Percentiles rank a stretch among this genome's conserved stretches.
phyloP scores from a whole-genome alignment of 1,139 yeast genomes.

The Pneumocystis canis region DNA sequence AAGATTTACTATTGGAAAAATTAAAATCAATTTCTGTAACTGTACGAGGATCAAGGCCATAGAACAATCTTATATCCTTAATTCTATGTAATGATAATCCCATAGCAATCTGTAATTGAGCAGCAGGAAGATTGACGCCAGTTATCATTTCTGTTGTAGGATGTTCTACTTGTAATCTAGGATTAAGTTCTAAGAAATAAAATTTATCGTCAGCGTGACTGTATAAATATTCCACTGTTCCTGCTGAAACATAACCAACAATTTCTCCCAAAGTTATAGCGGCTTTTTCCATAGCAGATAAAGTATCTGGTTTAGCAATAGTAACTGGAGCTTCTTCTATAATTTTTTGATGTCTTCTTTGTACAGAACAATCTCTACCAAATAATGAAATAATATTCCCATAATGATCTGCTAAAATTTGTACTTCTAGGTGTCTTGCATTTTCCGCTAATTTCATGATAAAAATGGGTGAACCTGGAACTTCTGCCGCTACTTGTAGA shows the following conservation, averaged over 20 bases:
- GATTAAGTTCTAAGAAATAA: slow-evolving; percentile 89
- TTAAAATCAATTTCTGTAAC: slow-evolving; percentile 83
- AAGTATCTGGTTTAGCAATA: slow-evolving; percentile 73
- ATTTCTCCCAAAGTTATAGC: slow-evolving; percentile 92
- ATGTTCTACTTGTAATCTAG: slow-evolving; percentile 97
- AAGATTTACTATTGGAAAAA: slow-evolving; percentile 57
- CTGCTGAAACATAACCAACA: slow-evolving; percentile 96
- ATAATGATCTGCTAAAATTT: slow-evolving; percentile 84
- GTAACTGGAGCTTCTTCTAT: slow-evolving; percentile 97
- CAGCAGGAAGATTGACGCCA: slow-evolving; percentile 94
- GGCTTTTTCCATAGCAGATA: slow-evolving; percentile 83
- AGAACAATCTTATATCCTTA: slow-evolving; percentile 76
- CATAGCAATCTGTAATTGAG: slow-evolving; percentile 97
- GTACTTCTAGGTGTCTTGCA: slow-evolving; percentile 93
- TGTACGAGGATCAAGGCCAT: slow-evolving; percentile 92
- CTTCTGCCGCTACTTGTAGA: slow-evolving; percentile 83
- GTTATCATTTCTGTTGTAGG: slow-evolving; percentile 99
- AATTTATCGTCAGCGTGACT: slow-evolving; percentile 88
- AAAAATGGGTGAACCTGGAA: slow-evolving; percentile 91
- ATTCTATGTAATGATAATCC: slow-evolving; percentile 95
- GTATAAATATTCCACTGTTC: slow-evolving; percentile 93
- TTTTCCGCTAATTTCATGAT: slow-evolving; percentile 90
- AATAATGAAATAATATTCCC: slow-evolving; percentile 86
- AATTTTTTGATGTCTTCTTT: slow-evolving; percentile 92
- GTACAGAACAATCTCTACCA: slow-evolving; percentile 95